Evolutionary conservation across 352 stramenopile genomes (phyloP).

Genomic region (Phytopythium cucurbitacearum): DNA sequence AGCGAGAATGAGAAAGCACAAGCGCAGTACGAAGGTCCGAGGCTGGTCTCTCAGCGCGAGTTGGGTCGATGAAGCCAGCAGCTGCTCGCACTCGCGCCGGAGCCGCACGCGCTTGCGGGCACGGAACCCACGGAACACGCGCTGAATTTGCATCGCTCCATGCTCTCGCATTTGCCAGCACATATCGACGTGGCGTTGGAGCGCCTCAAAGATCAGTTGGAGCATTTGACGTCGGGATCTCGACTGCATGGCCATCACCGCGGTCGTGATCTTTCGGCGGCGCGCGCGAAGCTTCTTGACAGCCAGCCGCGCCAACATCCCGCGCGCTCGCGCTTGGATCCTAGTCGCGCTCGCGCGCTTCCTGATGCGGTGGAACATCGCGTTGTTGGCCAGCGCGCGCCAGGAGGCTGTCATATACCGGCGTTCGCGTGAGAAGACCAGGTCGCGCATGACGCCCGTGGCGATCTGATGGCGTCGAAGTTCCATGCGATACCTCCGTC

Average conservation of each 20-base stretch:
- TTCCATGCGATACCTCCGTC: constrained; percentile 31
- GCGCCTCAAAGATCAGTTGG: constrained; percentile 20
- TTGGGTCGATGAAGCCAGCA: constrained; percentile 19
- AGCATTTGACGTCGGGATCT: constrained; percentile 33
- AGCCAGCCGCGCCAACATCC: constrained; percentile 29
- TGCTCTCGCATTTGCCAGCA: constrained; percentile 15
- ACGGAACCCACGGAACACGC: constrained; percentile 38
- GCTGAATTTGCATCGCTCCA: constrained; percentile 31
- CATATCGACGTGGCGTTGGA: constrained; percentile 30
- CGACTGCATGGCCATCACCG: constrained; percentile 21
- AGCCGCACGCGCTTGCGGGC: constrained; percentile 30
- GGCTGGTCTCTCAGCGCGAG: constrained; percentile 28
- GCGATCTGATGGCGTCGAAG: constrained; percentile 40
- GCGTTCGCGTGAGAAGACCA: constrained; percentile 32
- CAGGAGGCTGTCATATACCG: constrained; percentile 25
- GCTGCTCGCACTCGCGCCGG: constrained; percentile 28
- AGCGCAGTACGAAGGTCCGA: constrained; percentile 32
- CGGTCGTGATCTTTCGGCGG: constrained; percentile 27
- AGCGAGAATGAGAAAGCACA: constrained; percentile 52
- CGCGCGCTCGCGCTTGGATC: constrained; percentile 47
- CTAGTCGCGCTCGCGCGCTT: constrained; percentile 38
- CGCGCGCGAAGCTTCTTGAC: constrained; percentile 31
- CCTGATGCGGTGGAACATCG: constrained; percentile 37
- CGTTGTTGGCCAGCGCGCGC: constrained; percentile 37
- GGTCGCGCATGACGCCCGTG: constrained; percentile 39